Evolutionary conservation across 352 stramenopile species (phyloP).

Genomic region (Phytophthora parvispora): DNA sequence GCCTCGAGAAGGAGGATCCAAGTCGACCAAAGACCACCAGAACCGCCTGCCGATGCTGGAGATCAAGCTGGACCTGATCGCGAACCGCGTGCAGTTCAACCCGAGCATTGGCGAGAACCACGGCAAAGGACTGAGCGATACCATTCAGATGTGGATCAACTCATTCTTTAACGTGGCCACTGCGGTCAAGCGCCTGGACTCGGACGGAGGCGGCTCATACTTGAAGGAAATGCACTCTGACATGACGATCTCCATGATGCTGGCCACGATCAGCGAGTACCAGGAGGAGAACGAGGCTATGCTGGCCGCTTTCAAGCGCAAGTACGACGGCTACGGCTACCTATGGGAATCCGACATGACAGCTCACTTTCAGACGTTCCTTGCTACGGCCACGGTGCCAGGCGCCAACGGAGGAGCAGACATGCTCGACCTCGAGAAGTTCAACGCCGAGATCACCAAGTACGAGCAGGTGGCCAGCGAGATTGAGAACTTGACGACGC

Average conservation of each 20-base stretch:
- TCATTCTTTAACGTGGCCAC: slow-evolving; percentile 97
- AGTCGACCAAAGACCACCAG: slow-evolving; percentile 47
- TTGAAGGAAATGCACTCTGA: slow-evolving; percentile 98
- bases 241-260: slow-evolving; percentile 94
- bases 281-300: slow-evolving; percentile 95
- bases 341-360: slow-evolving; percentile 98
- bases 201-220: slow-evolving; percentile 95
- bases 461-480: slow-evolving; percentile 96
- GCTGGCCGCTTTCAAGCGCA: slow-evolving; percentile 93
- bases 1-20: slow-evolving; percentile 45
- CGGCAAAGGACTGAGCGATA: slow-evolving; percentile 95
- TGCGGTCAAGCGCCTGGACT: slow-evolving; percentile 97
- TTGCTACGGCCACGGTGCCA: slow-evolving; percentile 70
- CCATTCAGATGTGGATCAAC: slow-evolving; percentile 97
- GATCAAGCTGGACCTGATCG: slow-evolving; percentile 97
- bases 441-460: slow-evolving; percentile 96
- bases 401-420: slow-evolving; percentile 80
- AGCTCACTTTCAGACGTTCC: slow-evolving; percentile 95
- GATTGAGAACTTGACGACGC: slow-evolving; percentile 91
- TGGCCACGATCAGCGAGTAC: slow-evolving; percentile 96
- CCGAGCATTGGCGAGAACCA: slow-evolving; percentile 91
- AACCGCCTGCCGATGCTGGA: slow-evolving; percentile 95
- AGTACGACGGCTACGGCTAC: slow-evolving; percentile 97
- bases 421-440: slow-evolving; percentile 95
- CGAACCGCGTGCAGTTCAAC: slow-evolving; percentile 90